Evolutionary conservation across 169 alveolate species (phyloP).

Genomic region (Eimeria sp.): DNA sequence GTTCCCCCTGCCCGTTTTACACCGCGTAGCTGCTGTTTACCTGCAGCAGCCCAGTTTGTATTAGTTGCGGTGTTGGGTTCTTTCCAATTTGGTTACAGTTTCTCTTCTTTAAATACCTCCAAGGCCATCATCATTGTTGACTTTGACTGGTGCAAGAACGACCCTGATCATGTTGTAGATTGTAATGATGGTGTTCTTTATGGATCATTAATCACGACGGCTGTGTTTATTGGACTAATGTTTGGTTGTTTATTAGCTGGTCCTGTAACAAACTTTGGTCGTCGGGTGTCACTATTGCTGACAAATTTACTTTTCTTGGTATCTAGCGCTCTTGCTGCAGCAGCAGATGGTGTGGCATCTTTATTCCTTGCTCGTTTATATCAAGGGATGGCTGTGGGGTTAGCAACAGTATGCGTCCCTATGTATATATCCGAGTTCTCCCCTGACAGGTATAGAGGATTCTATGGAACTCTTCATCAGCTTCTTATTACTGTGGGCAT

Average conservation of each 20-base stretch:
- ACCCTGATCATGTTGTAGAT: slow-evolving; percentile 51
- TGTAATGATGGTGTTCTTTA: slow-evolving; percentile 73
- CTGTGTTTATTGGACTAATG: slow-evolving; percentile 80
- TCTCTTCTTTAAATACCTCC: slow-evolving; percentile 82
- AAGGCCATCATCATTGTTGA: slow-evolving; percentile 78
- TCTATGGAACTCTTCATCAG: slow-evolving; percentile 89
- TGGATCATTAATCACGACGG: slow-evolving; percentile 78
- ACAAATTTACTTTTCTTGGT: slow-evolving; percentile 57
- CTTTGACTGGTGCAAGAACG: slow-evolving; percentile 84
- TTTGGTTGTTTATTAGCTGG: slow-evolving; percentile 83
- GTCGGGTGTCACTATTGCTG: slow-evolving; percentile 74
- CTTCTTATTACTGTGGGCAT: slow-evolving; percentile 91
- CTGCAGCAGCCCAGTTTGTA: slow-evolving; percentile 79
- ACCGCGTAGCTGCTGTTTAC: slow-evolving; percentile 42
- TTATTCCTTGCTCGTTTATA: slow-evolving; percentile 89
- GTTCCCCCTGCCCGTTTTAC: slow-evolving; percentile 74
- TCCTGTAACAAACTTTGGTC: slow-evolving; percentile 72
- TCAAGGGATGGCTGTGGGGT: slow-evolving; percentile 92
- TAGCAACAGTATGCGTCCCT: slow-evolving; percentile 91
- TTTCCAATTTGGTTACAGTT: slow-evolving; percentile 84
- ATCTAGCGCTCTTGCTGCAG: slow-evolving; percentile 78
- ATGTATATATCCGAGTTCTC: slow-evolving; percentile 91
- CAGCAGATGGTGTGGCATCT: slow-evolving; percentile 82
- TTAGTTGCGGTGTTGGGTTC: slow-evolving; percentile 79
- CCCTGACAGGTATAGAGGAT: slow-evolving; percentile 89